Conservation (phyloP, 1,139 yeast genomes). For the Magnusiomyces suaveolens region DNA sequence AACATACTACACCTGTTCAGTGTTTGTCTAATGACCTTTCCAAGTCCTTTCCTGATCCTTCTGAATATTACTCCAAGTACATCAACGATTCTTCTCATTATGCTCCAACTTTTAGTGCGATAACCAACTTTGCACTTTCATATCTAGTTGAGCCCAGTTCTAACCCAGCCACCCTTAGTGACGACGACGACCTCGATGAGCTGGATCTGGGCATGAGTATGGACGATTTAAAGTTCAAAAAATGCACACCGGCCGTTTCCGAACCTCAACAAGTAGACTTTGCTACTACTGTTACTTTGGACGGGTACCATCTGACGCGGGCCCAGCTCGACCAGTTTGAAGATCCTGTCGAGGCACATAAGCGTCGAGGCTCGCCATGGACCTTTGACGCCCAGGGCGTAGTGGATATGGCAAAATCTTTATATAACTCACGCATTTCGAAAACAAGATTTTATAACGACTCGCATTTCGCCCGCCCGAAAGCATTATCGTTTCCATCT, state of each 20-base stretch:
- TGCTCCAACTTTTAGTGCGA: too few relatives aligned
- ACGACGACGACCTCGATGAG: too few relatives aligned
- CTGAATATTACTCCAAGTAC: too few relatives aligned
- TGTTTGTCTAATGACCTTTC: too few relatives aligned
- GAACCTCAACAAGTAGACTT: not conserved
- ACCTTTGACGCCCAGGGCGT: slow-evolving; percentile 48
- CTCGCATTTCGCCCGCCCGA: not conserved
- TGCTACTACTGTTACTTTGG: slow-evolving; percentile 44
- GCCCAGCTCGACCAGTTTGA: slow-evolving; percentile 41
- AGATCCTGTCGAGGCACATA: slow-evolving; percentile 48
- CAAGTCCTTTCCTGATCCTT: too few relatives aligned
- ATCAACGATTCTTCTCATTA: too few relatives aligned
- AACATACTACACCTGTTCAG: not conserved
- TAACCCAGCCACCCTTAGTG: too few relatives aligned
- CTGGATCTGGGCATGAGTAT: not conserved
- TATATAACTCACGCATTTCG: slow-evolving; percentile 6
- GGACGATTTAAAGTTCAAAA: not conserved
- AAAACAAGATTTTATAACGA: not conserved
- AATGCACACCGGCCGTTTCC: not conserved
- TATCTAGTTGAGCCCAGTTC: too few relatives aligned
- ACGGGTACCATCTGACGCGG: slow-evolving; percentile 75
- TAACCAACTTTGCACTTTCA: too few relatives aligned
- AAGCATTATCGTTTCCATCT: slow-evolving; percentile 40
- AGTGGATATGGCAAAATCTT: slow-evolving; percentile 8
- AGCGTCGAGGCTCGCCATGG: slow-evolving; percentile 72